Conservation (phyloP, 257 asterid genomes). For the Nicotiana knightiana region DNA sequence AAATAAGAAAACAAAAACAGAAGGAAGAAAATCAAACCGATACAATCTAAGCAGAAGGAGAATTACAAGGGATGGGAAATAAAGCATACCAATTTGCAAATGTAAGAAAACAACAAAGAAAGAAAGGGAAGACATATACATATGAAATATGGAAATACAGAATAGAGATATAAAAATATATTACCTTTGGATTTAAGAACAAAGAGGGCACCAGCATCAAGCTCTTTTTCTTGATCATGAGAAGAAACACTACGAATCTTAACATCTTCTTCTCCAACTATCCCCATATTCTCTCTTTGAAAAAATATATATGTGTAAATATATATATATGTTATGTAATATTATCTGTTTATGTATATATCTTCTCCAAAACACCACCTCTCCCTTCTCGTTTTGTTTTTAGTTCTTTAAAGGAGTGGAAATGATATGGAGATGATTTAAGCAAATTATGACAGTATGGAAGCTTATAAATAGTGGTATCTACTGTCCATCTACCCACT, state of each 20-base stretch:
- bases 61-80: too few species aligned
- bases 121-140: not conserved
- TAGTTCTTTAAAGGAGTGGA: not conserved
- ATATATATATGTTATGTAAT: not conserved
- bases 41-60: too few species aligned
- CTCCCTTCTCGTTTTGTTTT: not conserved
- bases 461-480: not conserved
- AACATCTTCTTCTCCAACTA: not conserved
- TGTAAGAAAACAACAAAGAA: too few species aligned
- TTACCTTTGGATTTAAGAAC: conserved; percentile 83
- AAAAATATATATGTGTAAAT: not conserved
- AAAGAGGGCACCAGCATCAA: conserved; percentile 89
- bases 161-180: not conserved
- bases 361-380: not conserved
- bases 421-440: not conserved
- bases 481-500: not conserved
- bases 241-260: not conserved
- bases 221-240: conserved; percentile 16
- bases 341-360: not conserved
- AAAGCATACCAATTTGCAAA: too few species aligned
- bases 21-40: too few species aligned
- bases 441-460: not conserved
- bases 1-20: too few species aligned
- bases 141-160: not conserved
- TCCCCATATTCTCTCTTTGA: not conserved